Evolutionary conservation across 208 protist genomes (phyloP).

Genomic region (Acanthamoeba triangularis): DNA sequence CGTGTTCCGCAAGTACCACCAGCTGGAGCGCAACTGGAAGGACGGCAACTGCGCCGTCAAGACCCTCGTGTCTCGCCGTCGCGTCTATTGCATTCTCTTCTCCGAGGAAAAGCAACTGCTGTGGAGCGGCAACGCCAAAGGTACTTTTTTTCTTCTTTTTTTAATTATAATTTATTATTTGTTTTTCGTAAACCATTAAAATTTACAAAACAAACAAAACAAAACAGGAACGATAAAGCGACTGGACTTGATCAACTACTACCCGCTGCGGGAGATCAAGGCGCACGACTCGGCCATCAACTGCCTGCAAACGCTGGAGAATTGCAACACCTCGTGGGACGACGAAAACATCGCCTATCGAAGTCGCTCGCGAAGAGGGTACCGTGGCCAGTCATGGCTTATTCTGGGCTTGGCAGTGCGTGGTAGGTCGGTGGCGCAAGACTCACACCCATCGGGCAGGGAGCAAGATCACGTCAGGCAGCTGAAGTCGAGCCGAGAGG

Average conservation of each 20-base stretch:
- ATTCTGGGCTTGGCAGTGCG: too few relatives aligned
- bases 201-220: background rate
- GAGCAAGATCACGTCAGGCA: background rate
- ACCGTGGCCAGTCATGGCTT: background rate
- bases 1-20: constrained; percentile 61
- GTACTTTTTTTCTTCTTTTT: background rate
- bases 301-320: constrained; percentile 46
- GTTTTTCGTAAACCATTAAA: background rate
- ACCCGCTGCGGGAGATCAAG: constrained; percentile 38
- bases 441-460: background rate
- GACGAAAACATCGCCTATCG: constrained; percentile 2
- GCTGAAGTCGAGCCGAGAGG: background rate
- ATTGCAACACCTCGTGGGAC: constrained; percentile 28
- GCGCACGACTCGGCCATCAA: constrained; percentile 67
- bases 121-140: constrained; percentile 63
- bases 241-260: constrained; percentile 47
- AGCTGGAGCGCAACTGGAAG: constrained; percentile 65
- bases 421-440: too few relatives aligned
- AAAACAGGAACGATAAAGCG: constrained; percentile 43
- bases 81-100: constrained; percentile 65
- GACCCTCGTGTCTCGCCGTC: background rate
- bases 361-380: background rate
- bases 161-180: background rate
- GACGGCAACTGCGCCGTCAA: constrained; percentile 54
- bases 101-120: constrained; percentile 66